Base-by-base conservation (phyloP, 345 rosid genomes). In the Diplotaxis tenuifolia region DNA sequence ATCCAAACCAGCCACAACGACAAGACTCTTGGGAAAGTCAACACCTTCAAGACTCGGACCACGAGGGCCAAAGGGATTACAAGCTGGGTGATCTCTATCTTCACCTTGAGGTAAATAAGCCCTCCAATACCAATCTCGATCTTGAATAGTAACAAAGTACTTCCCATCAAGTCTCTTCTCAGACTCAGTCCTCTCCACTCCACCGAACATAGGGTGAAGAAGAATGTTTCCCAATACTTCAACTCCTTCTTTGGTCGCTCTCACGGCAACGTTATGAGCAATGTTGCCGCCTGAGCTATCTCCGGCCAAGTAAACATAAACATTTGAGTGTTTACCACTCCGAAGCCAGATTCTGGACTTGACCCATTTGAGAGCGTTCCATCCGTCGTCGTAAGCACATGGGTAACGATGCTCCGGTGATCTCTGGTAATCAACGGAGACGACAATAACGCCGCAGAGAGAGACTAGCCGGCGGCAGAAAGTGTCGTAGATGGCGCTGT, bases 261-360 rank as follows among this genome's bases (percentile, higher is more conserved):
- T 88, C 1, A 77, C 87, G 0, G 99, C 96, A 1, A 92, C 99
- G 70, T 95, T 90, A 65, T 94, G 98, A 42, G 88, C 92, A 25
- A 94, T 94, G 65, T 94, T 94, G 3, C 98, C 98, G 2, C 99
- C 98, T 0, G 99, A 92, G 80, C 97, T 92, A 64, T 95, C 99
- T 0, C 97, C 99, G 0, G 96, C 96, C 62, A 95, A 76, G 62
- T 88, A 95, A 31, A 92, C 96, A 59, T 88, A 76, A 32, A 95
- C 99, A 55, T 82, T 86, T 0, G 90, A 81, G 21, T 92, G 86
- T 56, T 79, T 68, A 11, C 99, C 99, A 69, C 97, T 92, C 73
- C 36, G 87, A 27, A 95, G 86, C 96, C 97, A 92, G 31, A 83
- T 63, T 76, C 96, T 86, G 0, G 99, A 83, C 45, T 84, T 90